Percentiles rank a stretch among this genome's conserved stretches.
Evolutionary conservation across 345 rosid species (phyloP).

Genomic region (Populus pruinosa): DNA sequence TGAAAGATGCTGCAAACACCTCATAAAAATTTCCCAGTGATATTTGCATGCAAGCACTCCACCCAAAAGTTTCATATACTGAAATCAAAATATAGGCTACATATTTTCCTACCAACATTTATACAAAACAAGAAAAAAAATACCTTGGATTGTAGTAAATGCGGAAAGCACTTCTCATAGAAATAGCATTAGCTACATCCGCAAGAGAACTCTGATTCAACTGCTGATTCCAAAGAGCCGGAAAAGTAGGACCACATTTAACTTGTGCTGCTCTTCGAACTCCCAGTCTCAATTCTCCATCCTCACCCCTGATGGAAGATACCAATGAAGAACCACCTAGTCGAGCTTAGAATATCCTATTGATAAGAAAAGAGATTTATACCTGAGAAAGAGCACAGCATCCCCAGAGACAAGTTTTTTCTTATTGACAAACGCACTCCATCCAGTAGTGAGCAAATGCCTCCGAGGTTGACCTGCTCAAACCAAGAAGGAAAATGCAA

Average conservation of each 20-base stretch:
- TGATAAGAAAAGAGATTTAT: not conserved
- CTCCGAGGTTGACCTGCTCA: conserved; percentile 90
- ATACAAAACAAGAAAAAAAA: conserved; percentile 3
- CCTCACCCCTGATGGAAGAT: conserved; percentile 66
- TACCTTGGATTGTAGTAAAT: conserved; percentile 95
- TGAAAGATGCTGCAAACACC: not conserved
- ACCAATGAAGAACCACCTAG: conserved; percentile 4
- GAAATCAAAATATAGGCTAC: not conserved
- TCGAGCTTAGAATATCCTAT: not conserved
- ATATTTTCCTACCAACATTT: not conserved
- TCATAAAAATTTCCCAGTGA: not conserved
- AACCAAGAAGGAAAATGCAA: conserved; percentile 9
- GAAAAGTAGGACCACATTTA: conserved; percentile 48
- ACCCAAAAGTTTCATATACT: not conserved
- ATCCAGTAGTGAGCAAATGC: conserved; percentile 98
- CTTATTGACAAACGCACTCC: conserved; percentile 98
- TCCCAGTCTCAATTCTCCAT: conserved; percentile 92
- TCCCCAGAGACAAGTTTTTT: conserved; percentile 98
- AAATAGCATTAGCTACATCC: conserved; percentile 70
- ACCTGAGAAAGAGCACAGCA: conserved; percentile 98
- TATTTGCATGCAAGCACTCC: not conserved
- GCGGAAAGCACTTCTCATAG: conserved; percentile 55
- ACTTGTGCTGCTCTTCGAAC: conserved; percentile 85
- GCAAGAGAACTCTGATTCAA: conserved; percentile 51
- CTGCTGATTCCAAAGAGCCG: conserved; percentile 43